Evolutionary conservation across 257 asterid genomes (phyloP).

Genomic region (Gardenia jasminoides): DNA sequence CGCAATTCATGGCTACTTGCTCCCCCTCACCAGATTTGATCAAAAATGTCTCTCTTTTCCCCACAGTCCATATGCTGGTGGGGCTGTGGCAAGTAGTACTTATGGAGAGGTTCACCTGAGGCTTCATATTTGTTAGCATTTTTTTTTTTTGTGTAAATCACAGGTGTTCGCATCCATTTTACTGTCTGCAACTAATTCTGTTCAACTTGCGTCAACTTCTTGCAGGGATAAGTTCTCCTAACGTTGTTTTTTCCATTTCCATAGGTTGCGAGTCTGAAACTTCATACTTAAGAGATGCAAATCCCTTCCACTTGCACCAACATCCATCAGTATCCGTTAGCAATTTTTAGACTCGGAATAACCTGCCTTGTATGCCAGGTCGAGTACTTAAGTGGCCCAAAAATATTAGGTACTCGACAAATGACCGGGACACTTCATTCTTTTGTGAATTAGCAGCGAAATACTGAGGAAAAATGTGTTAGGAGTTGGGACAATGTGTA

Average conservation of each 20-base stretch:
- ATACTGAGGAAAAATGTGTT: neutral
- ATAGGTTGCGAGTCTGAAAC: too few species aligned
- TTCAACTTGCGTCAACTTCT: too few species aligned
- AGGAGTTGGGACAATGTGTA: neutral
- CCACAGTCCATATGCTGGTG: neutral
- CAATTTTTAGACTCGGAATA: too few species aligned
- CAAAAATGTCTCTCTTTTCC: neutral
- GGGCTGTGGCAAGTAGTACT: neutral
- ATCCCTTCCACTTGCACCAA: too few species aligned
- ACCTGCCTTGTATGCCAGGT: neutral
- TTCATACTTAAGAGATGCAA: too few species aligned
- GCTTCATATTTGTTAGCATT: neutral
- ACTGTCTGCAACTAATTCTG: too few species aligned
- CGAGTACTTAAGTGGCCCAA: neutral
- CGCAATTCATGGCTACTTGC: neutral
- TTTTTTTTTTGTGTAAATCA: neutral
- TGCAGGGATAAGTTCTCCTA: too few species aligned
- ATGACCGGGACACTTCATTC: neutral
- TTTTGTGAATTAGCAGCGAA: neutral
- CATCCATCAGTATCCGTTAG: too few species aligned
- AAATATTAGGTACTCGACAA: neutral
- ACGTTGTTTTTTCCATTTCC: too few species aligned
- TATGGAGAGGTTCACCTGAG: conserved; percentile 6
- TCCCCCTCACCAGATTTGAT: neutral
- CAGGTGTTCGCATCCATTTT: too few species aligned